These are phyloP conservation scores for Aschersonia sp. DNA, from an alignment of 2,329 filamentous ascomycete genomes.

Conservation along the genomic window DNA sequence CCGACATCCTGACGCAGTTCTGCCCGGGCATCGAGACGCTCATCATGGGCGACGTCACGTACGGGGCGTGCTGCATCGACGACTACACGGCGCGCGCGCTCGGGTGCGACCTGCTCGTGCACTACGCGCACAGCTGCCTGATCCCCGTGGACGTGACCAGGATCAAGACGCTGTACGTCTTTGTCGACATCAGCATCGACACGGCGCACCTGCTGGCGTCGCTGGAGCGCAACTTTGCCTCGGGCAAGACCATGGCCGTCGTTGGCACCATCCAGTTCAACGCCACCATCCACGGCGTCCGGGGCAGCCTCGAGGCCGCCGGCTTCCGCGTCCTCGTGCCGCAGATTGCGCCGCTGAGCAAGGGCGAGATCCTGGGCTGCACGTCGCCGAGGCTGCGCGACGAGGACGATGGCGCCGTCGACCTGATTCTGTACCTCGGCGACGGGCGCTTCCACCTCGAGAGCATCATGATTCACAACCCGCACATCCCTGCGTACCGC, in stretches of 20 bases:
- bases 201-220: constrained; percentile 74
- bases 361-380: constrained; percentile 94
- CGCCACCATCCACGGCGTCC: constrained; percentile 80
- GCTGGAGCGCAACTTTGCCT: constrained; percentile 72
- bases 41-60: constrained; percentile 99
- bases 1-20: constrained; percentile 89
- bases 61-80: constrained; percentile 96
- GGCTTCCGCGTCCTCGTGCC: constrained; percentile 80
- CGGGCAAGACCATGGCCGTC: constrained; percentile 76
- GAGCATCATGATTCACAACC: constrained; percentile 98
- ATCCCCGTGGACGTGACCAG: constrained; percentile 93
- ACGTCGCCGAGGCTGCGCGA: constrained; percentile 63
- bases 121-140: constrained; percentile 93
- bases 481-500: constrained; percentile 74
- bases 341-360: constrained; percentile 83
- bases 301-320: constrained; percentile 60
- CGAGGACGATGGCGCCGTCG: constrained; percentile 43
- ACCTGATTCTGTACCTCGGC: constrained; percentile 76
- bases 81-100: constrained; percentile 92
- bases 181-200: constrained; percentile 96
- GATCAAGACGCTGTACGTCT: constrained; percentile 95
- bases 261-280: constrained; percentile 99
- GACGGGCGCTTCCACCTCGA: constrained; percentile 94
- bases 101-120: constrained; percentile 85
- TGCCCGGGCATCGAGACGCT: constrained; percentile 83